These are phyloP conservation scores for Coniferiporia weirii DNA, from an alignment of 1,284 basidiomycete genomes.

Conservation along the genomic window DNA sequence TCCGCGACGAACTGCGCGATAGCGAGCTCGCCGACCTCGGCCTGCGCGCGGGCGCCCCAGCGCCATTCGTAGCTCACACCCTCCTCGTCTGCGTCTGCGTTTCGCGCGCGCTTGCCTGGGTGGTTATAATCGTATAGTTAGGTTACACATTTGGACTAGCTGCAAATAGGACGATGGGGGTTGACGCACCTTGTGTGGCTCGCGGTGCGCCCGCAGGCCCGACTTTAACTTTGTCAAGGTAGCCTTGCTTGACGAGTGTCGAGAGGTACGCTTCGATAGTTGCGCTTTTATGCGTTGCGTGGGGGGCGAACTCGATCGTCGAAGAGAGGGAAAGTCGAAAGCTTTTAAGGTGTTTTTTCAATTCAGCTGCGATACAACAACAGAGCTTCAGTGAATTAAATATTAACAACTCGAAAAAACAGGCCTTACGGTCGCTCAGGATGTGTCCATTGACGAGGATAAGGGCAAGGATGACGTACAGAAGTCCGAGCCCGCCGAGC, in stretches of 20 bases:
- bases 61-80: constrained; percentile 63
- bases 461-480: constrained; percentile 66
- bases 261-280: constrained; percentile 54
- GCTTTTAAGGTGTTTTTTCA: constrained; percentile 55
- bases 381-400: constrained; percentile 6
- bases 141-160: background rate
- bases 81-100: constrained; percentile 38
- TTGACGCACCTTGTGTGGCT: constrained; percentile 11
- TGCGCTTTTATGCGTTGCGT: constrained; percentile 42
- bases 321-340: constrained; percentile 47
- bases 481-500: constrained; percentile 54
- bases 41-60: constrained; percentile 70
- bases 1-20: constrained; percentile 65
- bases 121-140: background rate
- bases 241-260: constrained; percentile 56
- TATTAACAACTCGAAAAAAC: background rate
- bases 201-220: constrained; percentile 10
- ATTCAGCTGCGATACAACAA: constrained; percentile 41
- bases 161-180: background rate
- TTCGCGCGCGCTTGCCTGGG: constrained; percentile 49
- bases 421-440: constrained; percentile 56
- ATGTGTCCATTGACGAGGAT: constrained; percentile 66
- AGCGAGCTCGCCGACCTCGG: constrained; percentile 65
- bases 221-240: constrained; percentile 43
- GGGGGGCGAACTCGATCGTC: constrained; percentile 42